Evolutionary conservation across 1,284 basidiomycete species (phyloP), one percentile per base, ranked within the genome.

Genomic region (Boletellus deceptivus): DNA sequence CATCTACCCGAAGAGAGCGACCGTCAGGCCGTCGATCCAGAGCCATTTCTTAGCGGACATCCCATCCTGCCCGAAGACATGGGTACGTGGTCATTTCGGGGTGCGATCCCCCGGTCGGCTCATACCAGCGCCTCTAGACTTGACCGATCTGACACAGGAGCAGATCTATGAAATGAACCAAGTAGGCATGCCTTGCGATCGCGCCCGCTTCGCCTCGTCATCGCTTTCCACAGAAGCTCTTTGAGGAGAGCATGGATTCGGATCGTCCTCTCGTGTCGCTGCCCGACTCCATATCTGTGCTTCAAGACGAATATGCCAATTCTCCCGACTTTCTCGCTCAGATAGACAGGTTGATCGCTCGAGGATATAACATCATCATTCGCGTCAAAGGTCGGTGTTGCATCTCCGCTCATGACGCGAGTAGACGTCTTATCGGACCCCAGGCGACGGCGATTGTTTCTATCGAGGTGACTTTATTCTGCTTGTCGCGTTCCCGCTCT

Each of bases 381-480:
- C 73, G 89, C 43, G 81, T 87, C 0, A 76, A 83, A 70, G 89
- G 91, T 67, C 68, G 68, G 68, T 72, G 13, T 46, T 10, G 1
- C 10, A 68, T 20, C 70, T 71, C 55, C 70, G 71, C 51, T 69
- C 70, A 54, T 61, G 67, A 48, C n/a, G 3, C 20, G 16, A 49
- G 43, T 48, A 27, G 27, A 38, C 6, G 41, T 52, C 52, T 63
- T 16, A 62, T n/a, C 29, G 16, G 31, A 17, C 11, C 37, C 34
- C 67, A 77, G 87, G 87, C 20, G 89, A 91, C 60, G 89, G 88
- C 0, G 85, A 91, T 67, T 91, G 89, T 62, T 89, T 89, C 65
- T 91, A 89, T 65, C 73, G 87, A 74, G 84, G 87, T 88, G 57
- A 73, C 70, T 66, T 40, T 36, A 16, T 29, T 35, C 44, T 37